Percentiles rank a stretch among this genome's conserved stretches.
Evolutionary conservation across 257 asterid genomes (phyloP).

Genomic region (Scutellaria galericulata): DNA sequence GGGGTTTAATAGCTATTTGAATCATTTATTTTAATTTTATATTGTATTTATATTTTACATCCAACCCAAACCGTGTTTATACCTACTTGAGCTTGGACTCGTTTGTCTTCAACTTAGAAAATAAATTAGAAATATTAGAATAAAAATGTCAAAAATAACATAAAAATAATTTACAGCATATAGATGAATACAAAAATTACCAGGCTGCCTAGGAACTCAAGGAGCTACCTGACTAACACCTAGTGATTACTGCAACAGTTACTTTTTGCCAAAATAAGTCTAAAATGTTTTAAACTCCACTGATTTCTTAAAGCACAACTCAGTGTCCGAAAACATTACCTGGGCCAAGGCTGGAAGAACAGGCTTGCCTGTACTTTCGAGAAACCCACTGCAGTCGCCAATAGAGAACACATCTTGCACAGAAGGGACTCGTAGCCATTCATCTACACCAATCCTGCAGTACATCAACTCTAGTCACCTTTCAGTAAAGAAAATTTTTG

Average conservation of each 20-base stretch:
- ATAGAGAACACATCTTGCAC: constrained; percentile 82
- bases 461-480: constrained; percentile 23
- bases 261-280: constrained; percentile 10
- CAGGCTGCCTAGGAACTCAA: too few relatives aligned
- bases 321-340: constrained; percentile 41
- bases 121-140: too few relatives aligned
- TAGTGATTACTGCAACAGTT: neutral
- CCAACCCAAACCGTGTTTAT: too few relatives aligned
- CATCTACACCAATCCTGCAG: constrained; percentile 92
- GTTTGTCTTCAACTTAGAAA: too few relatives aligned
- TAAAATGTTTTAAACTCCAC: constrained; percentile 12
- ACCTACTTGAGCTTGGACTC: too few relatives aligned
- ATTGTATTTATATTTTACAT: too few relatives aligned
- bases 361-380: constrained; percentile 84
- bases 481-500: constrained; percentile 1
- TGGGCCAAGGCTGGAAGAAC: constrained; percentile 99
- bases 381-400: constrained; percentile 97
- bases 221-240: too few relatives aligned
- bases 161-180: too few relatives aligned
- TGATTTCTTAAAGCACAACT: constrained; percentile 15
- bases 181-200: too few relatives aligned
- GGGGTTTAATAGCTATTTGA: too few relatives aligned
- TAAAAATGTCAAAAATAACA: too few relatives aligned
- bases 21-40: too few relatives aligned
- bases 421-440: constrained; percentile 86